Evolutionary conservation across 768 basidiomycete genomes (phyloP).

Genomic region (Termitomyces sp.): DNA sequence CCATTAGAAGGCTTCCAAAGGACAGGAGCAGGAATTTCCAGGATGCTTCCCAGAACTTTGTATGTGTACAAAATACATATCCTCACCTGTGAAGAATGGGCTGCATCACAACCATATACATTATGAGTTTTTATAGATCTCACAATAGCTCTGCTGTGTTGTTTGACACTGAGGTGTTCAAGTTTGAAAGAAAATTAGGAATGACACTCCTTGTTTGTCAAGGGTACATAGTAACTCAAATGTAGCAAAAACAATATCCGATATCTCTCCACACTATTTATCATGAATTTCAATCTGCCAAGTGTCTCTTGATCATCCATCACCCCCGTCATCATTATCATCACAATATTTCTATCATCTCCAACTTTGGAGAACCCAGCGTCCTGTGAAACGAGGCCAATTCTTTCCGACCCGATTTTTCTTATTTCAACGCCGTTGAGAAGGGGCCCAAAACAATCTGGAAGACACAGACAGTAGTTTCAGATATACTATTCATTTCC

Average conservation of each 20-base stretch:
- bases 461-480: neutral
- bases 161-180: neutral
- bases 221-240: too few relatives aligned
- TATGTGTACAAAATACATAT: too few relatives aligned
- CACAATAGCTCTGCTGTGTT: too few relatives aligned
- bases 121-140: too few relatives aligned
- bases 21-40: neutral
- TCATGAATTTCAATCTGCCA: neutral
- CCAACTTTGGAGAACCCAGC: neutral
- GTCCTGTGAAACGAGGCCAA: neutral
- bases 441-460: neutral
- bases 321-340: neutral
- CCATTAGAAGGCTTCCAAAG: neutral
- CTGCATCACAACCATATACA: too few relatives aligned
- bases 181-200: neutral
- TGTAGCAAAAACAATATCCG: neutral
- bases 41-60: too few relatives aligned
- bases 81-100: too few relatives aligned
- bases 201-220: too few relatives aligned
- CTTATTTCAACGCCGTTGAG: neutral
- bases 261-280: conserved; percentile 8
- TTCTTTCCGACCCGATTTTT: neutral
- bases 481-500: neutral
- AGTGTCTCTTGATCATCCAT: neutral
- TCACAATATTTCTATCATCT: neutral